Conservation (phyloP, 75 land plant genomes). For the Cunninghamia lanceolata region DNA sequence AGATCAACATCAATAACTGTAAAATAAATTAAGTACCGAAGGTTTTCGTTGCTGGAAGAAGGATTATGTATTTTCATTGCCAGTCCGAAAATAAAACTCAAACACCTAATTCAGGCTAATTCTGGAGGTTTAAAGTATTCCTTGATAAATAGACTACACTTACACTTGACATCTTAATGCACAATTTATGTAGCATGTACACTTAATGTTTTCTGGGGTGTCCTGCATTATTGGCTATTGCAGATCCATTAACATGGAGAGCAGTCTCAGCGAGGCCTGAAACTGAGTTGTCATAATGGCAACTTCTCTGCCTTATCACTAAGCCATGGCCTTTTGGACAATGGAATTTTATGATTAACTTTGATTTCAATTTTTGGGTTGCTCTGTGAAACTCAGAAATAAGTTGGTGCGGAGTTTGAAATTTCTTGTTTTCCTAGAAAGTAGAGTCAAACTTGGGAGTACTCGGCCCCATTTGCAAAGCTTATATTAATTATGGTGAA, state of each 20-base stretch:
- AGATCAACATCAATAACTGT: too few relatives aligned
- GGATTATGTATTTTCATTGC: background rate
- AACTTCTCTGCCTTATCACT: background rate
- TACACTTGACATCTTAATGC: background rate
- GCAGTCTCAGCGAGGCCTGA: background rate
- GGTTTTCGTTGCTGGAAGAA: too few relatives aligned
- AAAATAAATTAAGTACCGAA: too few relatives aligned
- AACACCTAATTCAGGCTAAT: background rate
- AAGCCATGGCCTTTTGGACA: background rate
- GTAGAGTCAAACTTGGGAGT: background rate
- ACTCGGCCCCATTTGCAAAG: background rate
- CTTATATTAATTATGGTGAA: background rate
- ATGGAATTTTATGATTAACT: background rate
- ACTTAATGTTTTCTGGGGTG: background rate
- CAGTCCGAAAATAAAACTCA: background rate
- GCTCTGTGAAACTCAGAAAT: background rate
- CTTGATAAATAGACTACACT: background rate
- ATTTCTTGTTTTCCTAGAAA: background rate
- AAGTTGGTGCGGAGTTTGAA: background rate
- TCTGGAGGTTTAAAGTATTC: background rate
- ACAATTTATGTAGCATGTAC: background rate
- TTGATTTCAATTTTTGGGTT: background rate
- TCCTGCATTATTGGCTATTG: background rate
- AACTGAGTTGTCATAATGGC: background rate
- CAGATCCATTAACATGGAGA: background rate